phyloP scores from a whole-genome alignment of 202 grass and related monocot species.

The Eragrostis tef region DNA sequence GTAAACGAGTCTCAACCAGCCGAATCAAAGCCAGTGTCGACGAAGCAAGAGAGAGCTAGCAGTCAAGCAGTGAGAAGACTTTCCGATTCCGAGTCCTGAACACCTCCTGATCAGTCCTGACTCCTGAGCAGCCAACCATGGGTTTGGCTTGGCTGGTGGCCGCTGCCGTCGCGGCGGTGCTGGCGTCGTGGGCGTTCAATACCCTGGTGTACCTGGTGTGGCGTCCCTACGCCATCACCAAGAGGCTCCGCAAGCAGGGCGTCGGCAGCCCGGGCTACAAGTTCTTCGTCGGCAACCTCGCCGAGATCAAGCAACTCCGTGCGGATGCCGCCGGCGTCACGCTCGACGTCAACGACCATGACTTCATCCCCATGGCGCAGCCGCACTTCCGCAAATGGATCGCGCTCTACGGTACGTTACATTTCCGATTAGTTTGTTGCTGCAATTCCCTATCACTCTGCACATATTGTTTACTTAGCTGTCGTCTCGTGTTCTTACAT shows the following conservation, averaged over 20 bases:
- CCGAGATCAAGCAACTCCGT: conserved; percentile 52
- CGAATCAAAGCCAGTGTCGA: background rate
- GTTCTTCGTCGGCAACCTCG: conserved; percentile 50
- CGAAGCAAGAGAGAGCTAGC: too few relatives aligned
- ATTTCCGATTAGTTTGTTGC: too few relatives aligned
- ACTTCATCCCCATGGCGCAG: conserved; percentile 57
- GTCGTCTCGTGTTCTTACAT: background rate
- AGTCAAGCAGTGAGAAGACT: too few relatives aligned
- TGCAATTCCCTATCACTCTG: too few relatives aligned
- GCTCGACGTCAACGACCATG: conserved; percentile 51
- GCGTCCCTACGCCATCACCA: conserved; percentile 45
- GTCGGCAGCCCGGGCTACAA: conserved; percentile 50
- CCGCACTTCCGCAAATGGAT: conserved; percentile 60
- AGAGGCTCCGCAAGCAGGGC: conserved; percentile 52
- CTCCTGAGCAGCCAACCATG: background rate
- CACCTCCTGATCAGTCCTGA: too few relatives aligned
- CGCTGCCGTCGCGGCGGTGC: conserved; percentile 20
- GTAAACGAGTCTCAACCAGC: background rate
- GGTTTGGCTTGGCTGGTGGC: conserved; percentile 26
- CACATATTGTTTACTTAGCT: background rate
- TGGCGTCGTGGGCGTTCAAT: conserved; percentile 45
- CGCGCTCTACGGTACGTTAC: conserved; percentile 47
- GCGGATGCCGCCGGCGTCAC: background rate
- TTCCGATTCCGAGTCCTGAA: too few relatives aligned
- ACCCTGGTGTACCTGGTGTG: conserved; percentile 48